Base-by-base conservation (phyloP, 805 yeast species). In the Sugiyamaella boreocaroliniensis region DNA sequence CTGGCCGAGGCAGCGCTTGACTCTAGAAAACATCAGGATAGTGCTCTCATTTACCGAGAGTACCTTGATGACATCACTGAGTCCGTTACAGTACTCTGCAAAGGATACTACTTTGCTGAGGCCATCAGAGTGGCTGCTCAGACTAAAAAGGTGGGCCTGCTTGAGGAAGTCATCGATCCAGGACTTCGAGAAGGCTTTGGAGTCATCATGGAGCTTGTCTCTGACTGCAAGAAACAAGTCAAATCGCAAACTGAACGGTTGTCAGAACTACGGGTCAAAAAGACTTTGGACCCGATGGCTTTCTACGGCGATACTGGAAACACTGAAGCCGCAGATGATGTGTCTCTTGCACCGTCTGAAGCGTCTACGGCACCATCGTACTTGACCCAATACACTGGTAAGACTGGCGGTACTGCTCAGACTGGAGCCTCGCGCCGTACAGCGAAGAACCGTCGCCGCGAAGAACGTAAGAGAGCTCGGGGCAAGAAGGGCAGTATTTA, bases 401-500 rank as follows among this genome's bases (percentile, higher is more conserved):
- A 92, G 69, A 90, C 98, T 1, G 76, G 85, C 0, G 96, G 96
- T 20, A 93, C 99, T 2, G 98, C 98, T 3, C 86, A 86, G 65
- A 93, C 99, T 0, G 97, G 98, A 29, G 97, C 93, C 2, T 84
- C 97, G 0, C 80, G 99, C 68, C 79, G 85, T 64, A 90, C 99
- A 0, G 79, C 95, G 6, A 93, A 93, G 71, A 93, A 93, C 69
- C 81, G 83, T 59, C 86, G 96, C 67, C 81, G 99, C 59, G 97
- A 92, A 69, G 99, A 92, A 66, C 81, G 99, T 63, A 93, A 93
- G 72, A 79, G 82, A 55, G 99, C 99, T 1, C 81, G 96, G 62
- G 99, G 99, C 55, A 89, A 95, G 74, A 93, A 93, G 72, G 98
- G 98, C 46, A 92, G 97, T 6, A 86, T 93, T 18, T 93, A 93